A percentile compares a stretch with the other conserved stretches of the same genome.
phyloP scores from a whole-genome alignment of 1,284 basidiomycete genomes.

The Leccinum pseudoinsigne region DNA sequence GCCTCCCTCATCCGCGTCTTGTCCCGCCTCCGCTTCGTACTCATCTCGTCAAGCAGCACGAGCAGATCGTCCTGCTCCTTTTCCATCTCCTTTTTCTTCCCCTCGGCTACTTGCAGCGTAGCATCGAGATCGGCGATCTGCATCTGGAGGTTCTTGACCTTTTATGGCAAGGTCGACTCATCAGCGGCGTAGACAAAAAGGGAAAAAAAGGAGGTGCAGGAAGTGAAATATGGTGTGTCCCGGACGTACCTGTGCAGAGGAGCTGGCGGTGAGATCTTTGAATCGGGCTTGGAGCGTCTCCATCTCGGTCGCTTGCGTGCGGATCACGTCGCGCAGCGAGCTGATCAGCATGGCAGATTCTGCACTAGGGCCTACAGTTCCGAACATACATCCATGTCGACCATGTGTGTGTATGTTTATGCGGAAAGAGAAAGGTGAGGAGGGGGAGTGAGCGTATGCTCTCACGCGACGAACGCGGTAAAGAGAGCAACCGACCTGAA shows the following conservation, averaged over 20 bases:
- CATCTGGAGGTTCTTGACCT: constrained; percentile 42
- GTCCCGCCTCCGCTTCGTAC: constrained; percentile 80
- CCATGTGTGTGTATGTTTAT: neutral
- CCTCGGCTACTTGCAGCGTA: constrained; percentile 56
- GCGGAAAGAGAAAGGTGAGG: neutral
- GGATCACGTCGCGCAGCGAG: constrained; percentile 80
- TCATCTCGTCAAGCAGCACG: constrained; percentile 92
- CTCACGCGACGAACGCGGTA: neutral
- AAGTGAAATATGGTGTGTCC: neutral
- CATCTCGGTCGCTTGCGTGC: constrained; percentile 77
- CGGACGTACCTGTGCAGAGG: constrained; percentile 41
- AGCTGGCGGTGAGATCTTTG: constrained; percentile 36
- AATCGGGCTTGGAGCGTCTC: constrained; percentile 60
- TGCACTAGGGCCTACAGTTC: constrained; percentile 57
- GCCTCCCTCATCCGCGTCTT: constrained; percentile 74
- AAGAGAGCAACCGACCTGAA: constrained; percentile 44
- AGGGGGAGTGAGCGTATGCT: neutral
- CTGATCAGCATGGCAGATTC: constrained; percentile 80
- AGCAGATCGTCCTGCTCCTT: constrained; percentile 96
- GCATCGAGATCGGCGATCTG: constrained; percentile 46
- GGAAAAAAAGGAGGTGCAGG: neutral
- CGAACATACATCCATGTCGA: neutral
- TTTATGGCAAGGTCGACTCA: neutral
- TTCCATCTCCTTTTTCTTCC: constrained; percentile 75
- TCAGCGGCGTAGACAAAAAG: neutral